phyloP scores from a whole-genome alignment of 768 basidiomycete species.

The Dictyophora rubrovolvata region DNA sequence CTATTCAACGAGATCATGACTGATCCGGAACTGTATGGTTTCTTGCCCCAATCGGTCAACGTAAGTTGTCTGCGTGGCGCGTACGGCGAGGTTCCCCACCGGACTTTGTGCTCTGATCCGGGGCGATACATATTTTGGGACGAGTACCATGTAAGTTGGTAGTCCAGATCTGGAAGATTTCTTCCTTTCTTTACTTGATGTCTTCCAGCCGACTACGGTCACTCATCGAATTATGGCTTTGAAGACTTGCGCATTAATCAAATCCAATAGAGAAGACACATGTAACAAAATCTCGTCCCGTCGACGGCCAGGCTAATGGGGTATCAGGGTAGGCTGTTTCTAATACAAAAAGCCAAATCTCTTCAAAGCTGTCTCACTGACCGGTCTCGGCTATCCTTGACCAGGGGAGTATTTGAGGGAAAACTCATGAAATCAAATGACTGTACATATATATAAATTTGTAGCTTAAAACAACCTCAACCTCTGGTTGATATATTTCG shows the following conservation, averaged over 20 bases:
- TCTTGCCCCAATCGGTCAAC: background rate
- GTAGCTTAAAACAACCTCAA: too few relatives aligned
- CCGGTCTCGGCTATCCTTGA: too few relatives aligned
- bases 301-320: too few relatives aligned
- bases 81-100: constrained; percentile 1
- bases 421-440: too few relatives aligned
- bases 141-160: constrained; percentile 7
- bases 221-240: background rate
- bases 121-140: constrained; percentile 8
- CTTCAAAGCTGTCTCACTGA: too few relatives aligned
- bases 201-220: background rate
- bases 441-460: too few relatives aligned
- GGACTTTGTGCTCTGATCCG: background rate
- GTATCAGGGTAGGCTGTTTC: too few relatives aligned
- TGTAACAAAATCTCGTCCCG: too few relatives aligned
- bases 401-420: too few relatives aligned
- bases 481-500: too few relatives aligned
- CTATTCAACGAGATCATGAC: constrained; percentile 1
- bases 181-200: background rate
- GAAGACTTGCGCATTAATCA: background rate
- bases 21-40: background rate
- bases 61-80: constrained; percentile 5
- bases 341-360: too few relatives aligned
- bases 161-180: background rate
- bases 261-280: too few relatives aligned